Conservation (phyloP, 2,329 filamentous ascomycete genomes). For the Laburnicola sp. region DNA sequence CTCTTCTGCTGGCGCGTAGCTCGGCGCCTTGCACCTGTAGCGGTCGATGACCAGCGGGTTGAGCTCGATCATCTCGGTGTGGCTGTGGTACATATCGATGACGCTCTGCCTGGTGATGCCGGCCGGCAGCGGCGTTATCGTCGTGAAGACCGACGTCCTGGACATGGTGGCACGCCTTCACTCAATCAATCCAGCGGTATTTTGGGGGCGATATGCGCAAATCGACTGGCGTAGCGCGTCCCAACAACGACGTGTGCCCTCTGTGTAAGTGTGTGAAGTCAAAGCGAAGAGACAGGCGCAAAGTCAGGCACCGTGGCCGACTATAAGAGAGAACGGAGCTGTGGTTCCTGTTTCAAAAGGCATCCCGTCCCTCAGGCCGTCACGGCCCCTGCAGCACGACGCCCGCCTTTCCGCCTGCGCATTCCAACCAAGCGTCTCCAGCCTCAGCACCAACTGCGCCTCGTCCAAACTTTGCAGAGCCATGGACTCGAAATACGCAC, state of each 20-base stretch:
- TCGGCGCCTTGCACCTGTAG: slow-evolving; percentile 67
- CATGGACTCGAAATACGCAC: too few species aligned
- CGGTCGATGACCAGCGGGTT: slow-evolving; percentile 80
- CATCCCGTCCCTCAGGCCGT: too few species aligned
- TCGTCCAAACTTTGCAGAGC: too few species aligned
- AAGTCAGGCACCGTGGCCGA: too few species aligned
- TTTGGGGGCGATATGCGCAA: neutral
- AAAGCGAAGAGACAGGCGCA: neutral
- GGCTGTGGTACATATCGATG: slow-evolving; percentile 74
- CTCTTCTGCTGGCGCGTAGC: slow-evolving; percentile 70
- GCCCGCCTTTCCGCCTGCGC: too few species aligned
- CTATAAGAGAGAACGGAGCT: too few species aligned
- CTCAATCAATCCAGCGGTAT: neutral
- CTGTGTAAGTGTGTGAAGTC: neutral
- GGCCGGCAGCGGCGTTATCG: slow-evolving; percentile 74
- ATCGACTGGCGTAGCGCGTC: neutral
- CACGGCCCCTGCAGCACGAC: too few species aligned
- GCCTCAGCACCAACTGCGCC: too few species aligned
- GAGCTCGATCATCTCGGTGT: slow-evolving; percentile 81
- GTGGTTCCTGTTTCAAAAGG: too few species aligned
- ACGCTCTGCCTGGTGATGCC: slow-evolving; percentile 70
- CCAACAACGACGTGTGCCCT: neutral
- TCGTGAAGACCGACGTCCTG: slow-evolving; percentile 73
- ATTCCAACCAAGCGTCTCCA: neutral
- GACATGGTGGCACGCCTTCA: slow-evolving; percentile 57